Evolutionary conservation across 306 rosid genomes (phyloP), one percentile per base, ranked within the genome.

Genomic region (Rosa multiflora): DNA sequence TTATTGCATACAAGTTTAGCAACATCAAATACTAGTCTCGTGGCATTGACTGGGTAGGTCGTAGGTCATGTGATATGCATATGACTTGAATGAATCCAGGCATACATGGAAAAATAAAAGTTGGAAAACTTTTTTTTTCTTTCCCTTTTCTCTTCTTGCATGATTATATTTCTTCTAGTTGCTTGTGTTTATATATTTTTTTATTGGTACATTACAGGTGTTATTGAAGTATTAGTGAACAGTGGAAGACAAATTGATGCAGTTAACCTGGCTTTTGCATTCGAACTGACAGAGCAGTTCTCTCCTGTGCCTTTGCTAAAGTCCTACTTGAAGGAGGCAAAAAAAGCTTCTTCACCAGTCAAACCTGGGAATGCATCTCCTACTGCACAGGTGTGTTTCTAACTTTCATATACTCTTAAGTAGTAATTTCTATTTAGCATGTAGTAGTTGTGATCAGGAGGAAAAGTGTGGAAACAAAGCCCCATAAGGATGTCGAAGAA

Each of bases 161-260:
- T 15, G 52, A 64, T 37, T 76, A 23, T 55, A 12, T 73, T 46
- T 67, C 10, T 29, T 39, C 42, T 15, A 21, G n/a, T 55, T 72
- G 32, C 61, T 67, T 47, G 7, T 32, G 75, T 79, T 83, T n/a
- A 40, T 67, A 67, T 8, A 17, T 3, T 67, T 4, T 39, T 40
- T 78, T 32, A 40, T n/a, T 81, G 67, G 79, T 80, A 67, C 77
- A 79, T 62, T 83, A 70, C 93, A 95, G 99, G 96, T 84, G 98
- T 96, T 66, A 87, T 96, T 37, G 92, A 85, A 79, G 92, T 93
- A 76, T 81, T 96, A 76, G 90, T 88, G 63, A 91, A 87, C 79
- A 96, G 92, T 77, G 98, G 99, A 80, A 83, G 99, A 76, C 99
- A 93, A 83, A 91, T 96, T 86, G 99, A 96, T 80, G 99, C 98